These are phyloP conservation scores for Sarcomyxa edulis DNA, from an alignment of 768 basidiomycete genomes.

Conservation along the genomic window DNA sequence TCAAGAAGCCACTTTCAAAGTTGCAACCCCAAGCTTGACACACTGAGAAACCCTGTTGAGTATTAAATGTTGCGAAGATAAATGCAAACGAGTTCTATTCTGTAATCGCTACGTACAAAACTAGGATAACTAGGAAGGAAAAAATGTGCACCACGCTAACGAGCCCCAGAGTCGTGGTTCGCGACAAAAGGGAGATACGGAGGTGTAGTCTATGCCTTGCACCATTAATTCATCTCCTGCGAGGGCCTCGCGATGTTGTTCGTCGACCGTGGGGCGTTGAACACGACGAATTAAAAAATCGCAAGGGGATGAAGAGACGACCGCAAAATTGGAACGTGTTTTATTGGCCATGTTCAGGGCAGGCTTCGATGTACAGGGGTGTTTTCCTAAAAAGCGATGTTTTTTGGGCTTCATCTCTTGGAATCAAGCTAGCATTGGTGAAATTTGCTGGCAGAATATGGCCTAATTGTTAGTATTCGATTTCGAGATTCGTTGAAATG, in stretches of 20 bases:
- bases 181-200: conserved; percentile 78
- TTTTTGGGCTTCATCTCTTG: no score
- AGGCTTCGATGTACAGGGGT: conserved; percentile 7
- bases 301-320: conserved; percentile 37
- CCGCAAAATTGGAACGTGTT: conserved; percentile 6
- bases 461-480: no score
- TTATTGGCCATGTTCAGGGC: conserved; percentile 17
- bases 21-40: no score
- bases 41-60: no score
- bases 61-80: no score
- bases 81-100: no score
- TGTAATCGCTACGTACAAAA: no score
- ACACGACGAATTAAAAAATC: conserved; percentile 29
- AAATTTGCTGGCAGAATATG: no score
- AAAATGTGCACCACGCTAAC: conserved; percentile 82
- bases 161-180: conserved; percentile 60
- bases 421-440: not conserved
- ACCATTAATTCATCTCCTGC: conserved; percentile 89
- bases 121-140: no score
- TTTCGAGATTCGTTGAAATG: not conserved
- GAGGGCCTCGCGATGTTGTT: conserved; percentile 51
- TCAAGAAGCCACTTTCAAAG: no score
- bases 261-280: conserved; percentile 35
- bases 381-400: no score
- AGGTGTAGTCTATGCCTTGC: conserved; percentile 85